Evolutionary conservation across 2,329 filamentous ascomycete species (phyloP).

Genomic region (Fusarium clavum): DNA sequence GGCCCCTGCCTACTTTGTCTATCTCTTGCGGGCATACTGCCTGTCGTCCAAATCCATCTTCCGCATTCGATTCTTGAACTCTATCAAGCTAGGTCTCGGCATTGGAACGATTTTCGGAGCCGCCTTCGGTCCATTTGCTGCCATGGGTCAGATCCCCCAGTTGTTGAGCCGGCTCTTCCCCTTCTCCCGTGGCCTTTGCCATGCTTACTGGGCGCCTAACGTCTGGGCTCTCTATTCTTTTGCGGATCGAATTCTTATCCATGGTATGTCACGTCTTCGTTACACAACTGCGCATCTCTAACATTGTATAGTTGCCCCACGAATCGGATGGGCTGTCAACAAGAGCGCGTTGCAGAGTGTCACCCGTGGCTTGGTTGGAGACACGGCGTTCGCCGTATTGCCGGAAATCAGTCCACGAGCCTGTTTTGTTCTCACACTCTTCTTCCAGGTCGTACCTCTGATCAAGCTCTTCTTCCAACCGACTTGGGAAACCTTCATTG

Average conservation of each 20-base stretch:
- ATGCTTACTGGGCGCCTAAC: slow-evolving; percentile 99
- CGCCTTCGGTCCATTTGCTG: slow-evolving; percentile 91
- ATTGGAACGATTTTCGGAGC: slow-evolving; percentile 77
- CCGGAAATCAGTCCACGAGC: slow-evolving; percentile 83
- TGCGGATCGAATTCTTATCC: slow-evolving; percentile 83
- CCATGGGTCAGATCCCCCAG: slow-evolving; percentile 85
- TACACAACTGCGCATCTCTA: slow-evolving; percentile 6
- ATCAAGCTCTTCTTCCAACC: slow-evolving; percentile 84
- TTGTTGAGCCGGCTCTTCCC: slow-evolving; percentile 88
- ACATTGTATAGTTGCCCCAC: slow-evolving; percentile 75
- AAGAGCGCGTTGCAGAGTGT: slow-evolving; percentile 84
- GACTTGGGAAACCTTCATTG: slow-evolving; percentile 90
- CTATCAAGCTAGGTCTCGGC: slow-evolving; percentile 81
- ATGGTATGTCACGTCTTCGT: slow-evolving; percentile 64
- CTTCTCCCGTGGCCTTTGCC: slow-evolving; percentile 91
- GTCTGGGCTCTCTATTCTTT: slow-evolving; percentile 98
- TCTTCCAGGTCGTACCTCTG: slow-evolving; percentile 84
- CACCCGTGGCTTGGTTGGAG: slow-evolving; percentile 91
- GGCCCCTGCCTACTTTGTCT: slow-evolving; percentile 95
- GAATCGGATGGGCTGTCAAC: slow-evolving; percentile 79
- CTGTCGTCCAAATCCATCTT: slow-evolving; percentile 82
- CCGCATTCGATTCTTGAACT: slow-evolving; percentile 80
- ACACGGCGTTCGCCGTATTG: slow-evolving; percentile 92
- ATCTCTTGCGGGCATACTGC: slow-evolving; percentile 89
- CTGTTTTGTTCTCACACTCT: slow-evolving; percentile 85